Percentiles rank a stretch among this genome's conserved stretches.
Conservation (phyloP, 1,284 basidiomycete genomes). For the Sutorius eximius region DNA sequence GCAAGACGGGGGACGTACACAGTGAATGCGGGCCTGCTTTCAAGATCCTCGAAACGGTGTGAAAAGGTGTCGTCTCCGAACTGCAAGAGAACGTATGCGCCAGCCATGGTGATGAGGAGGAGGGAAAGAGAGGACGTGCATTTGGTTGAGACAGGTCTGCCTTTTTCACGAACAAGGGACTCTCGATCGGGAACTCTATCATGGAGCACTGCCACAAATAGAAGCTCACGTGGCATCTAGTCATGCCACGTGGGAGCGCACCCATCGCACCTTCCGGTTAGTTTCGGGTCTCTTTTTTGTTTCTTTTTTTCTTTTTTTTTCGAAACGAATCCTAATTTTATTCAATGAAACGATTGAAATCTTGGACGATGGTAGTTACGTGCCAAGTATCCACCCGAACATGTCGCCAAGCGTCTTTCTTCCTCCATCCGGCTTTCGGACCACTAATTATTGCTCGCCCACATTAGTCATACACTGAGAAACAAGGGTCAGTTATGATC, state of each 20-base stretch:
- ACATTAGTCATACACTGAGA: constrained; percentile 45
- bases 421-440: background rate
- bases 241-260: constrained; percentile 26
- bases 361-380: background rate
- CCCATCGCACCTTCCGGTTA: constrained; percentile 6
- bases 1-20: constrained; percentile 51
- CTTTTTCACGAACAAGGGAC: constrained; percentile 38
- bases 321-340: constrained; percentile 13
- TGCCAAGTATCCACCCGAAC: background rate
- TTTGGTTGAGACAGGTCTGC: constrained; percentile 12
- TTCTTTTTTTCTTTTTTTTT: background rate
- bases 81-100: constrained; percentile 55
- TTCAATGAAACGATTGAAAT: background rate
- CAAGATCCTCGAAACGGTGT: constrained; percentile 59
- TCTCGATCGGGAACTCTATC: constrained; percentile 33
- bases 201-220: constrained; percentile 33
- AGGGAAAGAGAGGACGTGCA: constrained; percentile 13
- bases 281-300: constrained; percentile 10
- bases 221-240: constrained; percentile 33
- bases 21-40: constrained; percentile 62
- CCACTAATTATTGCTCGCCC: background rate
- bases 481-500: constrained; percentile 14
- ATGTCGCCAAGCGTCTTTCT: background rate
- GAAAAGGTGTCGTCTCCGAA: constrained; percentile 62
- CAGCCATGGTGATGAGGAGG: constrained; percentile 37